Percentiles rank a stretch among this genome's conserved stretches.
phyloP scores from a whole-genome alignment of 1,139 yeast genomes.

The Taphrina populina region DNA sequence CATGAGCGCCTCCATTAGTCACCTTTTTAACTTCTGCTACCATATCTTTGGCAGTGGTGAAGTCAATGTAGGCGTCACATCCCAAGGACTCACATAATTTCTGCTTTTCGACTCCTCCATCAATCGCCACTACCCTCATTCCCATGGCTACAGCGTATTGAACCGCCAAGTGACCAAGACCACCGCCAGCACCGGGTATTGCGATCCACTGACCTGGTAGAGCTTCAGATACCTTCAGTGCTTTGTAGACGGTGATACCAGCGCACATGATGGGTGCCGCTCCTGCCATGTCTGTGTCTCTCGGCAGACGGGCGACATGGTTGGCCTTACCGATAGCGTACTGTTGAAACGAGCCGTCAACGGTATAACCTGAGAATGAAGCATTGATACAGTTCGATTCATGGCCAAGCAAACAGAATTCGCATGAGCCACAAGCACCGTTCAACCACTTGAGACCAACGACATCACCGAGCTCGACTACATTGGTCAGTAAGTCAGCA shows the following conservation, averaged over 20 bases:
- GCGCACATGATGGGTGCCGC: constrained; percentile 53
- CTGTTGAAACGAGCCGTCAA: constrained; percentile 81
- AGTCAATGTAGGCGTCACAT: constrained; percentile 70
- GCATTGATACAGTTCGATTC: constrained; percentile 26
- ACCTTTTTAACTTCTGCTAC: constrained; percentile 26
- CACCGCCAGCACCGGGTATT: constrained; percentile 82
- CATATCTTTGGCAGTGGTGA: constrained; percentile 44
- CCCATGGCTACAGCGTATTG: constrained; percentile 86
- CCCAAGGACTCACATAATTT: constrained; percentile 22
- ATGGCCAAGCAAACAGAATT: constrained; percentile 27
- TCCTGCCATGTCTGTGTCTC: constrained; percentile 8
- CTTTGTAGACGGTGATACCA: constrained; percentile 82
- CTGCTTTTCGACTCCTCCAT: constrained; percentile 51
- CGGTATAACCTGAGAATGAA: constrained; percentile 59
- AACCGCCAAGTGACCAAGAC: constrained; percentile 75
- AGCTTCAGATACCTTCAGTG: constrained; percentile 66
- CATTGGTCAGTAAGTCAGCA: not conserved
- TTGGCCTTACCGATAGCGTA: constrained; percentile 82
- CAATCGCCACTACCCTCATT: constrained; percentile 70
- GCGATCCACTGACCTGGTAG: constrained; percentile 78
- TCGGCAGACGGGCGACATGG: constrained; percentile 75
- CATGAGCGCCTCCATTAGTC: constrained; percentile 28
- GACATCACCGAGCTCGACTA: constrained; percentile 20
- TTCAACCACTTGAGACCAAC: constrained; percentile 32
- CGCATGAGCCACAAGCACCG: constrained; percentile 29